Evolutionary conservation across 345 rosid species (phyloP).

Genomic region (Eucalyptus cloeziana): DNA sequence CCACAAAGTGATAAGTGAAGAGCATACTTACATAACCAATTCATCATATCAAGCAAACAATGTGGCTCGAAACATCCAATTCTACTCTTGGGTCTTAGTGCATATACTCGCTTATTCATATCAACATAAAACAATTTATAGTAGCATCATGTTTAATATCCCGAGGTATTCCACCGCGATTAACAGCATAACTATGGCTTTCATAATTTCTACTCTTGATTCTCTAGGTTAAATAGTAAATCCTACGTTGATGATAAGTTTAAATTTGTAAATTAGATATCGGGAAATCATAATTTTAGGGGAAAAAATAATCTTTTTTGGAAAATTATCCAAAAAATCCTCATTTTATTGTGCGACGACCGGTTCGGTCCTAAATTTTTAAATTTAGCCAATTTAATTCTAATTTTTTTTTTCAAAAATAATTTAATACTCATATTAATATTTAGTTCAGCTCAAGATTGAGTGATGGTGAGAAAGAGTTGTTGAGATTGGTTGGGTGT

Average conservation of each 20-base stretch:
- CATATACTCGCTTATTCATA: background rate
- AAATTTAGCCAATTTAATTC: background rate
- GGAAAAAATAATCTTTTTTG: rapidly evolving
- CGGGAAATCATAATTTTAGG: background rate
- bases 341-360: rapidly evolving
- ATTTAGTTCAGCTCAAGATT: background rate
- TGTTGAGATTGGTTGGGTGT: background rate
- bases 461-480: background rate
- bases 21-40: background rate
- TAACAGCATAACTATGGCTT: background rate
- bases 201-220: background rate
- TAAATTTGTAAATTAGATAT: too few relatives aligned
- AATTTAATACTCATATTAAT: background rate
- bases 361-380: background rate
- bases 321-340: background rate
- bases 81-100: background rate
- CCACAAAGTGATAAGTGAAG: background rate
- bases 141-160: background rate
- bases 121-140: background rate
- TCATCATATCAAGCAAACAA: background rate
- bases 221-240: background rate
- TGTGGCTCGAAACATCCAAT: background rate
- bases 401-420: background rate
- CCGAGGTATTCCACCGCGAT: background rate
- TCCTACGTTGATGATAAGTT: background rate